A percentile compares a stretch with the other conserved stretches of the same genome.
These are phyloP conservation scores for Alternaria sp. DNA, from an alignment of 2,329 filamentous ascomycete species.

Conservation along the genomic window DNA sequence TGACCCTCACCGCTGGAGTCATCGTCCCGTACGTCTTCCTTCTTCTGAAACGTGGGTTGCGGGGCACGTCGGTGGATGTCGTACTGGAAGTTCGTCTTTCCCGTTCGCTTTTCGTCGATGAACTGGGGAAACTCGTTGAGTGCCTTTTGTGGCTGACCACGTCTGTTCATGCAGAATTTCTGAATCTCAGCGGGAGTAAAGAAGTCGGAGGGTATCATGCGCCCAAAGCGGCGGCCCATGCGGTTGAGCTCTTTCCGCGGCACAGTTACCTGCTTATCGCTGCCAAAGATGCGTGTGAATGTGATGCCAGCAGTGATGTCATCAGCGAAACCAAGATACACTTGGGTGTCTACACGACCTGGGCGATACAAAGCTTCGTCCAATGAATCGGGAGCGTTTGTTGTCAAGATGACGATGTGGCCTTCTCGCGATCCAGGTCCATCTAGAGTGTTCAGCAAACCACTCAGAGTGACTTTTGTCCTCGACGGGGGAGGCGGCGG, in stretches of 20 bases:
- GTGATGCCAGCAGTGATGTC: not conserved
- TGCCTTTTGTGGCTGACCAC: not conserved
- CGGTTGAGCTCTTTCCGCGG: not conserved
- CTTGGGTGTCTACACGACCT: not conserved
- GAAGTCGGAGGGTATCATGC: not conserved
- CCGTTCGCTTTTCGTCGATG: not conserved
- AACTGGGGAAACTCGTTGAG: not conserved
- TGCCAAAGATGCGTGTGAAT: not conserved
- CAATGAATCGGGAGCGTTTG: not conserved
- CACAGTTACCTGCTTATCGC: not conserved
- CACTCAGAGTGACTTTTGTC: conserved; percentile 2
- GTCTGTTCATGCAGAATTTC: not conserved
- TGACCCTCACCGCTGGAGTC: not conserved
- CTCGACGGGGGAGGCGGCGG: not conserved
- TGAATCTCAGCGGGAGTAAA: not conserved
- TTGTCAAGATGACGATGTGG: not conserved
- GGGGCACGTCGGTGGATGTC: not conserved
- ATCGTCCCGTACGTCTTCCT: not conserved
- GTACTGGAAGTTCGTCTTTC: not conserved
- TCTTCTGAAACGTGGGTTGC: not conserved
- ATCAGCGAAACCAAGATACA: not conserved
- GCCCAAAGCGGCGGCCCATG: not conserved
- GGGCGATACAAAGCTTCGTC: conserved; percentile 2
- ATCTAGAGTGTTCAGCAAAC: not conserved
- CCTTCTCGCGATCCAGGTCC: not conserved